phyloP scores from a whole-genome alignment of 306 rosid genomes.

The Pterocarpus santalinus region DNA sequence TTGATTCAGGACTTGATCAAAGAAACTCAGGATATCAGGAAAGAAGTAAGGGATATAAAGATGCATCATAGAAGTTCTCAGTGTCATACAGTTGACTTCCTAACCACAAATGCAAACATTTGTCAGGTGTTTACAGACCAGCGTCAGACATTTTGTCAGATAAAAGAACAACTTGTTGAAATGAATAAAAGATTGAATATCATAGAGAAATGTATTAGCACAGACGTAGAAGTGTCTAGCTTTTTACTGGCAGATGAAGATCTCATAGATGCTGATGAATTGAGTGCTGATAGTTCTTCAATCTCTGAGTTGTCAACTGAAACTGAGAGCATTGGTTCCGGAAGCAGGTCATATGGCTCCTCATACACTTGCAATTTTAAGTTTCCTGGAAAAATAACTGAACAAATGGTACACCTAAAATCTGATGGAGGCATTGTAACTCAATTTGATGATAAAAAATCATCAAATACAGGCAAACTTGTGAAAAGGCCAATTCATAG shows the following conservation, averaged over 20 bases:
- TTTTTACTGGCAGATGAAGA: slow-evolving; percentile 48
- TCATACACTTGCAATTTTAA: slow-evolving; percentile 35
- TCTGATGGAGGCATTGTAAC: slow-evolving; percentile 43
- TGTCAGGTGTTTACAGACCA: slow-evolving; percentile 48
- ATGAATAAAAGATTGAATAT: slow-evolving; percentile 60
- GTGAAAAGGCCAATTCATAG: slow-evolving; percentile 41
- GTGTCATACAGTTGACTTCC: slow-evolving; percentile 42
- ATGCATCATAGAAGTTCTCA: slow-evolving; percentile 48
- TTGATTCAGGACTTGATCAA: slow-evolving; percentile 56
- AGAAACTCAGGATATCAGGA: slow-evolving; percentile 62
- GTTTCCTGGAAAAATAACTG: slow-evolving; percentile 47
- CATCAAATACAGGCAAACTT: slow-evolving; percentile 48
- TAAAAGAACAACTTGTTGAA: slow-evolving; percentile 58
- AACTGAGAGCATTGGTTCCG: slow-evolving; percentile 57
- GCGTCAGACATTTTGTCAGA: slow-evolving; percentile 55
- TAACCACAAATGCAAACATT: slow-evolving; percentile 42
- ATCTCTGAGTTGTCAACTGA: slow-evolving; percentile 65
- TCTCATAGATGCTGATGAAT: slow-evolving; percentile 60
- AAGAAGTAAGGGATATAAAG: slow-evolving; percentile 54
- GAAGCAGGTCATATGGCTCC: slow-evolving; percentile 42
- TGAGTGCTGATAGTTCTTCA: slow-evolving; percentile 72
- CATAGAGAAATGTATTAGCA: slow-evolving; percentile 57
- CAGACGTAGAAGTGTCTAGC: slow-evolving; percentile 46
- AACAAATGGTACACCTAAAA: slow-evolving; percentile 39
- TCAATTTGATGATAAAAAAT: slow-evolving; percentile 48